Base-by-base conservation (phyloP, 805 yeast genomes). In the Debaryomyces castellii region DNA sequence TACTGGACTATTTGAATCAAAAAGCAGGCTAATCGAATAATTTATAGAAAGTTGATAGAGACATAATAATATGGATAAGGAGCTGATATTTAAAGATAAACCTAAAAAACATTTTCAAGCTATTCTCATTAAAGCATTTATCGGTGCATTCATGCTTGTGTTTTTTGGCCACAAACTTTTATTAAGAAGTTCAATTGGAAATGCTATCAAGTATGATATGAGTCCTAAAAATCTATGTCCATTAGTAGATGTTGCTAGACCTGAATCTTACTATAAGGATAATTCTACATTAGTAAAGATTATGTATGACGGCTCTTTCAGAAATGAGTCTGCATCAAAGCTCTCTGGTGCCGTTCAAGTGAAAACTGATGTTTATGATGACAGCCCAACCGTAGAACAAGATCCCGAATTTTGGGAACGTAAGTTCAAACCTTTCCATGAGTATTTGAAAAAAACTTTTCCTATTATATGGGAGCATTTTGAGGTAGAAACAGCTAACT, bases 221-320 rank as follows among this genome's bases (percentile, higher is more conserved):
- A n/a, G n/a, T n/a, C n/a, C n/a, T n/a, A n/a, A n/a, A n/a, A n/a
- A n/a, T n/a, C n/a, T n/a, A 35, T 41, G 46, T 33, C 35, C 28
- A 30, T 41, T 39, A 22, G 36, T 36, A 38, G 43, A 44, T 14
- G 33, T 39, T 41, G 38, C 57, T 28, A 50, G 69, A 30, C 75
- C 75, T 2, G 46, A 40, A 9, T 51, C 58, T 12, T 60, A 44
- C 41, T 38, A 35, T 34, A 24, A 40, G 11, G 56, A 55, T 44
- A 52, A 57, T 33, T 51, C 59, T n/a, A 46, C 59, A 3, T 53
- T 57, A 24, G 40, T 45, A 7, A 53, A 41, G 35, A 54, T 54
- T 17, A 43, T 54, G 25, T 38, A 20, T 14, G 53, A 50, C 28
- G 39, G 25, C 2, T 28, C 45, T 0, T 56, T 66, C 28, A 30